These are phyloP conservation scores for Komagataella mondaviorum DNA, from an alignment of 805 yeast species.

Conservation along the genomic window DNA sequence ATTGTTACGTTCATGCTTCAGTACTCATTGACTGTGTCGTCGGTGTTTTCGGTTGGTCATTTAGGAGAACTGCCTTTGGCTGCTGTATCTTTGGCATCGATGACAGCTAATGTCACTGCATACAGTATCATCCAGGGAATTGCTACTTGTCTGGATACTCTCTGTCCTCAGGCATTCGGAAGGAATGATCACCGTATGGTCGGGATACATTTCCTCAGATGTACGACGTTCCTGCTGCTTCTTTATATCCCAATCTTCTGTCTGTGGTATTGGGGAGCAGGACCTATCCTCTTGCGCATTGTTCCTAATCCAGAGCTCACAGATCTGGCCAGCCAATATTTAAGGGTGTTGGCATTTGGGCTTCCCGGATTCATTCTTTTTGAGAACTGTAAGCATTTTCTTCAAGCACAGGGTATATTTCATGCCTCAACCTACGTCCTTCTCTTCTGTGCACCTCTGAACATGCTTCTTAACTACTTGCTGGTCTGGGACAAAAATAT, in stretches of 20 bases:
- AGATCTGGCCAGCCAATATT: conserved; percentile 41
- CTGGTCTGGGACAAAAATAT: conserved; percentile 51
- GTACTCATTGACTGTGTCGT: conserved; percentile 62
- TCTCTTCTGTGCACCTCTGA: conserved; percentile 60
- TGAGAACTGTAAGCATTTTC: conserved; percentile 59
- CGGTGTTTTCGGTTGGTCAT: conserved; percentile 66
- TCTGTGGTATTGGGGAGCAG: conserved; percentile 50
- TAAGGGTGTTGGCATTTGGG: conserved; percentile 44
- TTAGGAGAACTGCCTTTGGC: conserved; percentile 62
- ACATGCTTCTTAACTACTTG: conserved; percentile 49
- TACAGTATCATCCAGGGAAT: conserved; percentile 66
- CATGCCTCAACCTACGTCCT: conserved; percentile 70
- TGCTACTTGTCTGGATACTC: conserved; percentile 67
- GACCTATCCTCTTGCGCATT: conserved; percentile 26
- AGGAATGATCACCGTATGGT: conserved; percentile 49
- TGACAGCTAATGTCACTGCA: conserved; percentile 71
- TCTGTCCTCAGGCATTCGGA: conserved; percentile 71
- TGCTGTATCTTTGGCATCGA: conserved; percentile 61
- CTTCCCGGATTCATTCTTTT: conserved; percentile 53
- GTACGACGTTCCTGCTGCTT: conserved; percentile 41
- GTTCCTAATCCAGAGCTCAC: conserved; percentile 25
- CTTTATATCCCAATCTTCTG: conserved; percentile 39
- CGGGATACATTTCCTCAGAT: conserved; percentile 56
- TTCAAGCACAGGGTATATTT: conserved; percentile 69
- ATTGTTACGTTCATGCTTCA: conserved; percentile 57